These are phyloP conservation scores for Starmera caribaea DNA, from an alignment of 805 yeast genomes.

Conservation along the genomic window DNA sequence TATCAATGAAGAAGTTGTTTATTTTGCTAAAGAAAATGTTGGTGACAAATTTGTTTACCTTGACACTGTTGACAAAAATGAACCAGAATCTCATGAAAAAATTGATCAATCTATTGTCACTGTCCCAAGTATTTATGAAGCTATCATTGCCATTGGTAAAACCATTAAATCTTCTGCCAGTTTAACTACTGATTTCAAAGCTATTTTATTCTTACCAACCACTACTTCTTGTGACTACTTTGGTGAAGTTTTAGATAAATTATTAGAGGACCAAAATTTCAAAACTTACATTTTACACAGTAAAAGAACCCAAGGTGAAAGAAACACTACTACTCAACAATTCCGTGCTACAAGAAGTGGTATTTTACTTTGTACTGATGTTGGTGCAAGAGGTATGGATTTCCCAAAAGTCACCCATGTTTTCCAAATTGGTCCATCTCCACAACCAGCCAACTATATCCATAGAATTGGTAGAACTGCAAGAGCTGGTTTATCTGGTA, in stretches of 20 bases:
- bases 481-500: conserved; percentile 78
- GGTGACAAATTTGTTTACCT: conserved; percentile 49
- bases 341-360: conserved; percentile 43
- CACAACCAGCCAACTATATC: conserved; percentile 67
- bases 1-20: conserved; percentile 55
- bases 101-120: conserved; percentile 59
- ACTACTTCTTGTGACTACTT: conserved; percentile 52
- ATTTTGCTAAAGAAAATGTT: conserved; percentile 52
- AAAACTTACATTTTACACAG: conserved; percentile 51
- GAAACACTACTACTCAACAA: conserved; percentile 48
- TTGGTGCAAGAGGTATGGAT: conserved; percentile 95
- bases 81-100: conserved; percentile 70
- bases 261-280: conserved; percentile 13
- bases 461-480: conserved; percentile 97
- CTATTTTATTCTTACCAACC: conserved; percentile 77
- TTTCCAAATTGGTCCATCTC: conserved; percentile 71
- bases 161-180: conserved; percentile 32
- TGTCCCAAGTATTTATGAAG: conserved; percentile 45
- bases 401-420: conserved; percentile 84
- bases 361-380: conserved; percentile 77
- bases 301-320: conserved; percentile 54
- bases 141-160: conserved; percentile 46
- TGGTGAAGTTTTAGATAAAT: conserved; percentile 15
- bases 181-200: conserved; percentile 47
- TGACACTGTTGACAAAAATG: conserved; percentile 67